Base-by-base conservation (phyloP, 2,329 filamentous ascomycete species). In the Niveomyces coronatus region DNA sequence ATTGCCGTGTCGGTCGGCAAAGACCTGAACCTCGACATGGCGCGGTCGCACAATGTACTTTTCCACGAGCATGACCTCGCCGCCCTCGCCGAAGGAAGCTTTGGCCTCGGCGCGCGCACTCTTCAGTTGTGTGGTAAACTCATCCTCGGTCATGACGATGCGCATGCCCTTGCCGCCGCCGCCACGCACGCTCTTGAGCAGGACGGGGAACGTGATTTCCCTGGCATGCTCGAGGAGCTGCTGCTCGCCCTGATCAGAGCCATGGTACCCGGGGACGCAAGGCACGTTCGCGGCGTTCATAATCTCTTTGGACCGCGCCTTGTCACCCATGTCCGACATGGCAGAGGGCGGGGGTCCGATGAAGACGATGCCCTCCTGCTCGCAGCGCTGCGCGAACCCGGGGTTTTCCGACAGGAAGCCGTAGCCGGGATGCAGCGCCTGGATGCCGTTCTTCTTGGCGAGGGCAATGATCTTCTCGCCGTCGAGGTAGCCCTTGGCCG, bases 321-420 rank as follows among this genome's bases (percentile, higher is more conserved):
- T 94, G 64, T 94, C 85, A 35, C 88, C 88, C 88, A 95, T 94
- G 42, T 87, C 86, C 41, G 82, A 67, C 54, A 84, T 87, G 48
- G 88, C 88, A 36, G 76, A 71, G 19, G 79, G 78, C 3, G 91
- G 87, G 2, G 91, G 91, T 0, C 91, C 91, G 51, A 98, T 93
- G 56, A 98, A 98, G 39, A 89, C 80, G 46, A 98, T 73, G 9
- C 91, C 91, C 31, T 88, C 88, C 50, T 91, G 79, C 50, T 84
- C 82, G 57, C 89, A 96, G 56, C 85, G 80, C 51, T 79, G 77
- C 3, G 91, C 91, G 57, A 98, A 98, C 5, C 71, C 76, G 7
- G 89, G 80, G 60, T 98, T 98, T 64, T 98, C 91, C 45, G 85
- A 93, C 47, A 96, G 65, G 54, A 94, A 98, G 30, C 91, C 91